phyloP scores from a whole-genome alignment of 2,329 filamentous ascomycete genomes.

The Pyrenochaeta sp. region DNA sequence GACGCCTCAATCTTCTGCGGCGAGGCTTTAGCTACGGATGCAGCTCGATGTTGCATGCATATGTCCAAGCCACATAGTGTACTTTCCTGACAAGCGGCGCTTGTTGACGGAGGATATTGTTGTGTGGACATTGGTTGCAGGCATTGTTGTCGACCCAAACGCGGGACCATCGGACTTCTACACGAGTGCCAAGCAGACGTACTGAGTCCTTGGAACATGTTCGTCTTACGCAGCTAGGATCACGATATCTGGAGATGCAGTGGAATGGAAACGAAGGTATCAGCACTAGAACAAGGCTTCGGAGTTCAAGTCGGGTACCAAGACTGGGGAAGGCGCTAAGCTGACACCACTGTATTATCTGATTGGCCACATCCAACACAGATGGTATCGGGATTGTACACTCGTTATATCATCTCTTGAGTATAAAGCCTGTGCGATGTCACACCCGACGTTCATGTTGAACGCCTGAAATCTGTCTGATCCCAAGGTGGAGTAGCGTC shows the following conservation, averaged over 20 bases:
- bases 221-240: background rate
- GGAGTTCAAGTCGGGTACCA: constrained; percentile 6
- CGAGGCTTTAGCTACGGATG: background rate
- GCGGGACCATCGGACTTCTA: constrained; percentile 14
- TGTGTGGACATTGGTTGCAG: constrained; percentile 2
- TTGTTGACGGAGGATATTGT: constrained; percentile 2
- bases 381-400: background rate
- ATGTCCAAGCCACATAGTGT: background rate
- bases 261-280: background rate
- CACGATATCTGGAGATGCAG: background rate
- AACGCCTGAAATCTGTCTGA: background rate
- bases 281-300: constrained; percentile 10
- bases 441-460: background rate
- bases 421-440: background rate
- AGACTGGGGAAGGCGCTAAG: constrained; percentile 4
- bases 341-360: background rate
- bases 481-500: background rate
- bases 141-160: background rate
- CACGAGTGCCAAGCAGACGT: constrained; percentile 5
- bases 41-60: background rate
- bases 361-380: constrained; percentile 1
- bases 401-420: background rate
- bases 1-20: background rate
- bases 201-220: constrained; percentile 1
- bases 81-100: background rate